A percentile compares a stretch with the other conserved stretches of the same genome.
Evolutionary conservation across 208 protist genomes (phyloP).

Genomic region (Trypanosoma rangeli): DNA sequence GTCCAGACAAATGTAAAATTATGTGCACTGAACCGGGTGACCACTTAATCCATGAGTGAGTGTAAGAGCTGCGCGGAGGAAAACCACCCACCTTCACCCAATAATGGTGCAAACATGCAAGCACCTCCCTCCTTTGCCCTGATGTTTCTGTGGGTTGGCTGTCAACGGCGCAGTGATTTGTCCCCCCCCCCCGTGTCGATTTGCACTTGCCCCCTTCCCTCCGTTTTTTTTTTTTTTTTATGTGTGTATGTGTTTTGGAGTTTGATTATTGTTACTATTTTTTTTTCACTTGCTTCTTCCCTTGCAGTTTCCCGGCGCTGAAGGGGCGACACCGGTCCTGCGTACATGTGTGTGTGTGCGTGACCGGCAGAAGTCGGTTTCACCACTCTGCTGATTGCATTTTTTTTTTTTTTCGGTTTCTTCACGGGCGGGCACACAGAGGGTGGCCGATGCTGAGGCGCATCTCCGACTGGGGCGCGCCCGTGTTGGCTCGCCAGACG

Average conservation of each 20-base stretch:
- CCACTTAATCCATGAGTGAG: no score
- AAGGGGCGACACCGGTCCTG: not conserved
- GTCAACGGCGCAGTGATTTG: not conserved
- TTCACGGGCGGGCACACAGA: not conserved
- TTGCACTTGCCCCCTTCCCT: not conserved
- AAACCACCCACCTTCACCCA: no score
- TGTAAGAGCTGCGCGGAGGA: no score
- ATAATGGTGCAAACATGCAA: no score
- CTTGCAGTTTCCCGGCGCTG: not conserved
- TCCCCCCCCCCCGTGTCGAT: not conserved
- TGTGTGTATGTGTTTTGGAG: no score
- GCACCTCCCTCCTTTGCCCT: no score
- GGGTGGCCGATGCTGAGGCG: not conserved
- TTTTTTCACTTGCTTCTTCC: slow-evolving; percentile 4
- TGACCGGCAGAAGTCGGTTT: not conserved
- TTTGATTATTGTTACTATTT: no score
- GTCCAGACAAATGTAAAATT: no score
- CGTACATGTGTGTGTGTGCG: not conserved
- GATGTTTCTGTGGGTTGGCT: not conserved
- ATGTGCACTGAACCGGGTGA: no score
- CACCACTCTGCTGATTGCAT: not conserved
- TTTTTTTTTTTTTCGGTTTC: slow-evolving; percentile 10
- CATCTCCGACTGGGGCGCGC: not conserved
- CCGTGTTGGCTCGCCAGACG: not conserved
- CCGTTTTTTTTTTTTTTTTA: not conserved